These are phyloP conservation scores for Neonectria hederae DNA, from an alignment of 2,329 filamentous ascomycete species.

Conservation along the genomic window DNA sequence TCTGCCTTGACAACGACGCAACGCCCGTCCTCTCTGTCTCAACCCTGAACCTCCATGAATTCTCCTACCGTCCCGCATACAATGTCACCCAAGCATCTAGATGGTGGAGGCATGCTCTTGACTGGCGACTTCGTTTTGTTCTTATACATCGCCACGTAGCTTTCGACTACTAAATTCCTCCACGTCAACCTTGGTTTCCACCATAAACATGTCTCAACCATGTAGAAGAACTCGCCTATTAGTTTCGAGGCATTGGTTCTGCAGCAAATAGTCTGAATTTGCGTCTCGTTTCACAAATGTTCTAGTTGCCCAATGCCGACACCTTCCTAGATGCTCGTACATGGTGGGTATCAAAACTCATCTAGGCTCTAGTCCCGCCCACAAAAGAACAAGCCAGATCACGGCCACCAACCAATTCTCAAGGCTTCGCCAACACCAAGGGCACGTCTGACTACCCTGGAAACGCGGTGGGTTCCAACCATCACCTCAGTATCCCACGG, in stretches of 20 bases:
- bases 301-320: slow-evolving; percentile 18
- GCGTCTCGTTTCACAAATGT: slow-evolving; percentile 29
- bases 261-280: slow-evolving; percentile 2
- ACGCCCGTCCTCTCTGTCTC: slow-evolving; percentile 5
- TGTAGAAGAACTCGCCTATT: slow-evolving; percentile 6
- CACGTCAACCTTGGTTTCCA: slow-evolving; percentile 11
- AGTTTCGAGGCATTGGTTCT: slow-evolving; percentile 14
- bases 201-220: slow-evolving; percentile 11
- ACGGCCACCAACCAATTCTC: slow-evolving; percentile 34
- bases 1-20: slow-evolving; percentile 19
- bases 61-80: neutral
- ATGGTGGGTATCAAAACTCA: slow-evolving; percentile 37
- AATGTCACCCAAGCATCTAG: slow-evolving; percentile 6
- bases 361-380: slow-evolving; percentile 29
- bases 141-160: slow-evolving; percentile 23
- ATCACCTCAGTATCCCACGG: neutral
- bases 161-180: slow-evolving; percentile 6
- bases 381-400: slow-evolving; percentile 21
- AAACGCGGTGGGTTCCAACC: slow-evolving; percentile 3
- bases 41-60: slow-evolving; percentile 3
- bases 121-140: slow-evolving; percentile 9
- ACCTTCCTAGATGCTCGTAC: slow-evolving; percentile 21
- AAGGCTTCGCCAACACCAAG: slow-evolving; percentile 19
- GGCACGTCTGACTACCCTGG: slow-evolving; percentile 20
- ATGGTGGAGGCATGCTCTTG: slow-evolving; percentile 6